Conservation (phyloP, 2,329 filamentous ascomycete genomes). For the Fusarium fujikuroi region DNA sequence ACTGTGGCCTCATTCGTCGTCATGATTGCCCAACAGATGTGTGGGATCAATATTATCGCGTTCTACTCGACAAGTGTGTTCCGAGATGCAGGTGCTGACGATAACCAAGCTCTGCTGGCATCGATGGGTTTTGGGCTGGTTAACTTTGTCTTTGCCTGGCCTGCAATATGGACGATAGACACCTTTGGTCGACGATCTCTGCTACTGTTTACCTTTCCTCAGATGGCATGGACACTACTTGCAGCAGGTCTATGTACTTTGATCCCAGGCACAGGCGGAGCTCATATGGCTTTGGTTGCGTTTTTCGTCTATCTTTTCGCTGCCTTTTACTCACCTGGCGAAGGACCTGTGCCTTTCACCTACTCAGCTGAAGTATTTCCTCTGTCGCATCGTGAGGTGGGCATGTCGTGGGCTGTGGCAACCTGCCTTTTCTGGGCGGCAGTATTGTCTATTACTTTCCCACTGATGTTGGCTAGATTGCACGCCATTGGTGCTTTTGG, state of each 20-base stretch:
- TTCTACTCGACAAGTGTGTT: constrained; percentile 78
- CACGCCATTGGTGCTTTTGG: constrained; percentile 62
- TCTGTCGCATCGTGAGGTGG: constrained; percentile 75
- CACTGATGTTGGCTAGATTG: constrained; percentile 61
- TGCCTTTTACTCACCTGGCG: constrained; percentile 62
- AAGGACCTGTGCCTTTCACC: constrained; percentile 75
- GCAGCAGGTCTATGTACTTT: constrained; percentile 61
- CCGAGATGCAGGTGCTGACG: constrained; percentile 63
- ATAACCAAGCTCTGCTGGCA: constrained; percentile 67
- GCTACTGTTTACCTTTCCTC: constrained; percentile 55
- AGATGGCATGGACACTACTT: constrained; percentile 55
- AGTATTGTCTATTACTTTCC: constrained; percentile 72
- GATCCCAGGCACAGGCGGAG: constrained; percentile 54
- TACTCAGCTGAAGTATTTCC: constrained; percentile 78
- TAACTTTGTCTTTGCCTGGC: constrained; percentile 68
- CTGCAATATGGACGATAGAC: constrained; percentile 69
- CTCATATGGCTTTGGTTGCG: constrained; percentile 59
- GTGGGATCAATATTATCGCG: constrained; percentile 77
- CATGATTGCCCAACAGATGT: constrained; percentile 83
- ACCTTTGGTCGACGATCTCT: constrained; percentile 65
- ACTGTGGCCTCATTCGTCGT: constrained; percentile 81
- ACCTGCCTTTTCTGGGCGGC: constrained; percentile 71
- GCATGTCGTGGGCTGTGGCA: constrained; percentile 76
- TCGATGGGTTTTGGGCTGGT: constrained; percentile 68
- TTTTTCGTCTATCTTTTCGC: constrained; percentile 68